phyloP scores from a whole-genome alignment of 495 filamentous ascomycete species.

The Hypoxylon trugodes region DNA sequence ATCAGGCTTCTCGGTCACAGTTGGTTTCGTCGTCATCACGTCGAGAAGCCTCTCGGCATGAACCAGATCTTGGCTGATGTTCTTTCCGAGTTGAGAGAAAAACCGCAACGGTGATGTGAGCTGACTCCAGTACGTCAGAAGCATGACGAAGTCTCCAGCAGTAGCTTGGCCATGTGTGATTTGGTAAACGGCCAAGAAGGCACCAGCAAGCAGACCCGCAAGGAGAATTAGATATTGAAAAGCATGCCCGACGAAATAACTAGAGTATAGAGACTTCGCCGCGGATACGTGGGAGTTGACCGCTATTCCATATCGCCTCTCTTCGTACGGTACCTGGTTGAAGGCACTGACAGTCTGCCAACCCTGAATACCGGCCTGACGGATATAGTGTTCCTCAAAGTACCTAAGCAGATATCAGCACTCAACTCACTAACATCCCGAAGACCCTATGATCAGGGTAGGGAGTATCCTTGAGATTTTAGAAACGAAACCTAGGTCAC shows the following conservation, averaged over 20 bases:
- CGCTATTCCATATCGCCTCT: slow-evolving; percentile 64
- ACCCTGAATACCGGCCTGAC: slow-evolving; percentile 69
- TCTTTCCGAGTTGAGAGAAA: slow-evolving; percentile 68
- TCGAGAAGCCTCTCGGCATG: slow-evolving; percentile 77
- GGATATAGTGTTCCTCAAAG: slow-evolving; percentile 66
- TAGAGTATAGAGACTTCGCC: slow-evolving; percentile 50
- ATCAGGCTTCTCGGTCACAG: slow-evolving; percentile 63
- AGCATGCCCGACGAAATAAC: slow-evolving; percentile 55
- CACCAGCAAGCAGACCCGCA: slow-evolving; percentile 67
- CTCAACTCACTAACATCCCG: neutral
- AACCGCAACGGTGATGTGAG: slow-evolving; percentile 68
- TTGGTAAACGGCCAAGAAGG: slow-evolving; percentile 74
- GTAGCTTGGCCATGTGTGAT: slow-evolving; percentile 63
- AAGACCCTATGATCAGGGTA: neutral
- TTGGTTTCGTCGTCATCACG: slow-evolving; percentile 72
- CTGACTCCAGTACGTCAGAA: slow-evolving; percentile 75
- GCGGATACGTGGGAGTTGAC: slow-evolving; percentile 54
- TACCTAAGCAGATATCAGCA: slow-evolving; percentile 38
- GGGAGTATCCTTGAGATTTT: neutral
- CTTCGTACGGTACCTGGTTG: slow-evolving; percentile 74
- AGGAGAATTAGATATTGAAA: slow-evolving; percentile 69
- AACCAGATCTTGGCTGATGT: slow-evolving; percentile 68
- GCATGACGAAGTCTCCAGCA: slow-evolving; percentile 74
- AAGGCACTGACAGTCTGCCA: slow-evolving; percentile 78
- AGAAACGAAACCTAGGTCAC: slow-evolving; percentile 1